Evolutionary conservation across 441 rosid genomes (phyloP).

Genomic region (Syzygium syzygioides): DNA sequence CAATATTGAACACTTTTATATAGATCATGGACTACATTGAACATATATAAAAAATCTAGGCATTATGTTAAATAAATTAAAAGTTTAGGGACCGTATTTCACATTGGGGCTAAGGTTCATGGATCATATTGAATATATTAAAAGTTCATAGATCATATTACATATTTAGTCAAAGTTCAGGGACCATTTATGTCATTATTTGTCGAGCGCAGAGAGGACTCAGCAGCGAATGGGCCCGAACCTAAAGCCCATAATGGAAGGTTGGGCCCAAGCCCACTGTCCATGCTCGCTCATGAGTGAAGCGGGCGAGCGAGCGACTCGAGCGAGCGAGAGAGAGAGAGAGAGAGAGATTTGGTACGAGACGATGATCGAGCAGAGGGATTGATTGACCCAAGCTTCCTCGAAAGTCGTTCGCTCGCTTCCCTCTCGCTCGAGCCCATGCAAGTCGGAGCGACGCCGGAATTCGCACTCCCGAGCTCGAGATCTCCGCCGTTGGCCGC

Average conservation of each 20-base stretch:
- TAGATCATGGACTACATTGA: too few relatives aligned
- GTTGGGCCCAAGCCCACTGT: neutral
- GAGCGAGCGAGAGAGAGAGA: neutral
- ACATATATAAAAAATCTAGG: too few relatives aligned
- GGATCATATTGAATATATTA: too few relatives aligned
- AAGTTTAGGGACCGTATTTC: too few relatives aligned
- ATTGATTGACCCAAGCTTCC: neutral
- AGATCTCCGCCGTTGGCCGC: neutral
- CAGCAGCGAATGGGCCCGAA: neutral
- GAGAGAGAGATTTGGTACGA: neutral
- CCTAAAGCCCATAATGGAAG: neutral
- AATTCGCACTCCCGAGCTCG: neutral
- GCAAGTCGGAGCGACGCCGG: neutral
- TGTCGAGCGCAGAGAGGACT: neutral
- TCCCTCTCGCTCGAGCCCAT: neutral
- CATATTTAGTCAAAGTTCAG: too few relatives aligned
- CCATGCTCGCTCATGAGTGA: neutral
- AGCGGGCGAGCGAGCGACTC: neutral
- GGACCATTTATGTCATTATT: too few relatives aligned
- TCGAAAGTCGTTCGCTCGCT: neutral
- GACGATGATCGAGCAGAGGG: neutral
- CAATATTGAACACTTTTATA: too few relatives aligned
- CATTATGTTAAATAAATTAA: too few relatives aligned
- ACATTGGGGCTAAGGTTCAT: too few relatives aligned
- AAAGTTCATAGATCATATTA: too few relatives aligned